Conservation (phyloP, 2,329 filamentous ascomycete species). For the Alternaria sp. region DNA sequence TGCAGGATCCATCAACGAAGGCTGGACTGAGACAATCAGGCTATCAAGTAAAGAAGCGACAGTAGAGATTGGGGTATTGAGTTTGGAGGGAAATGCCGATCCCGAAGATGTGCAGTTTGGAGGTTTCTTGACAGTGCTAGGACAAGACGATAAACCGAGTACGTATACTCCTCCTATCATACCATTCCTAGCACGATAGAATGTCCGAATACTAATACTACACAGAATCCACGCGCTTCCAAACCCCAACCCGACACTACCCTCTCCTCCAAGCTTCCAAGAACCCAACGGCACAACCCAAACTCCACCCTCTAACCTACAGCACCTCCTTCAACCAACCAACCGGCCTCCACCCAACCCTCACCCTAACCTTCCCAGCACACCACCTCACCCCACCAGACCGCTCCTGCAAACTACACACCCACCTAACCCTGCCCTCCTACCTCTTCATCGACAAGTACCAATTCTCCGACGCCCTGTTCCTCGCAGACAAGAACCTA, state of each 20-base stretch:
- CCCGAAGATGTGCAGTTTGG: constrained; percentile 78
- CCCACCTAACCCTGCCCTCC: constrained; percentile 83
- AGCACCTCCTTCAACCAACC: constrained; percentile 70
- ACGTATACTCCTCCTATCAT: constrained; percentile 21
- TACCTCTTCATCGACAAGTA: constrained; percentile 86
- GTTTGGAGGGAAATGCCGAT: constrained; percentile 67
- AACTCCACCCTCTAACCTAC: constrained; percentile 65
- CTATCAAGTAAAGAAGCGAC: constrained; percentile 54
- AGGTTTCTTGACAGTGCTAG: constrained; percentile 79
- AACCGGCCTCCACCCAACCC: constrained; percentile 81
- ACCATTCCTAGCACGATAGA: too few relatives aligned
- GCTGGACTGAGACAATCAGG: constrained; percentile 57
- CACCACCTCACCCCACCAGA: constrained; percentile 54
- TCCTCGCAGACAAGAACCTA: constrained; percentile 81
- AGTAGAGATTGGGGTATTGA: constrained; percentile 82
- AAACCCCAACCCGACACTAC: constrained; percentile 84
- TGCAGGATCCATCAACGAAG: constrained; percentile 15
- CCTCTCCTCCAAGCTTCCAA: constrained; percentile 46
- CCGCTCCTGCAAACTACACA: constrained; percentile 71
- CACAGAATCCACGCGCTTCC: constrained; percentile 76
- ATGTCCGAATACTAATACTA: too few relatives aligned
- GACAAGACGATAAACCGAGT: constrained; percentile 73
- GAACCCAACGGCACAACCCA: constrained; percentile 23
- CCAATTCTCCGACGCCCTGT: constrained; percentile 77
- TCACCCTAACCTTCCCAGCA: constrained; percentile 72